phyloP scores from a whole-genome alignment of 352 stramenopile genomes.

The Peronospora destructor region DNA sequence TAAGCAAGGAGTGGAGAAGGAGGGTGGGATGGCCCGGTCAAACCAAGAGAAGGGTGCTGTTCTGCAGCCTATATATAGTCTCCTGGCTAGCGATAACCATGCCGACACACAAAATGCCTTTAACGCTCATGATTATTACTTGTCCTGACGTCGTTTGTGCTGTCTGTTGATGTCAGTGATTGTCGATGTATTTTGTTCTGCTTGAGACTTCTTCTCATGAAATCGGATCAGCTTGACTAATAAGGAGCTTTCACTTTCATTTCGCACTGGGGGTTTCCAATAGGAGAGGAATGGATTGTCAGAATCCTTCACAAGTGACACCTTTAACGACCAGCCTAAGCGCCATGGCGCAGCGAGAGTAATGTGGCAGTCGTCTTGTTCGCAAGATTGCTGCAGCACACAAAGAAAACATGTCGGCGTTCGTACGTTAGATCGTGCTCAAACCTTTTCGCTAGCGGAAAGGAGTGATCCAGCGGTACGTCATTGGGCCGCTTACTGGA shows the following conservation, averaged over 20 bases:
- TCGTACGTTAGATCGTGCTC: slow-evolving; percentile 21
- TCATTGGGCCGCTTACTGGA: too few species aligned
- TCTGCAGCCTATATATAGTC: slow-evolving; percentile 4
- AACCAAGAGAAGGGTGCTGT: slow-evolving; percentile 17
- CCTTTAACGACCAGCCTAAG: slow-evolving; percentile 1
- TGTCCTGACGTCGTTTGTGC: slow-evolving; percentile 6
- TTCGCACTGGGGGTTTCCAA: slow-evolving; percentile 8
- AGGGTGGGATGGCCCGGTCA: slow-evolving; percentile 1
- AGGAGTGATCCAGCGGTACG: too few species aligned
- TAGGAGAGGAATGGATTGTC: too few species aligned
- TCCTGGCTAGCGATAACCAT: slow-evolving; percentile 27
- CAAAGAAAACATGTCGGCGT: slow-evolving; percentile 57
- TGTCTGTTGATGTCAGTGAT: slow-evolving; percentile 1
- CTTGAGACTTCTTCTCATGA: background rate
- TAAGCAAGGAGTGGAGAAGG: slow-evolving; percentile 31
- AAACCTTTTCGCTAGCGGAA: too few species aligned
- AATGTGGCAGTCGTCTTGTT: slow-evolving; percentile 60
- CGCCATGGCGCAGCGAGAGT: slow-evolving; percentile 20
- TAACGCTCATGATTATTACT: slow-evolving; percentile 10
- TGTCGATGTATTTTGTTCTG: background rate
- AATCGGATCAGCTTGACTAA: slow-evolving; percentile 2
- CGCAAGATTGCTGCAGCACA: slow-evolving; percentile 62
- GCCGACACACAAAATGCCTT: slow-evolving; percentile 33
- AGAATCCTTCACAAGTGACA: slow-evolving; percentile 13
- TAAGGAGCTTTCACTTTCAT: background rate